Percentiles rank a stretch among this genome's conserved stretches.
Conservation (phyloP, 495 filamentous ascomycete species). For the Penicillium simplicissimum region DNA sequence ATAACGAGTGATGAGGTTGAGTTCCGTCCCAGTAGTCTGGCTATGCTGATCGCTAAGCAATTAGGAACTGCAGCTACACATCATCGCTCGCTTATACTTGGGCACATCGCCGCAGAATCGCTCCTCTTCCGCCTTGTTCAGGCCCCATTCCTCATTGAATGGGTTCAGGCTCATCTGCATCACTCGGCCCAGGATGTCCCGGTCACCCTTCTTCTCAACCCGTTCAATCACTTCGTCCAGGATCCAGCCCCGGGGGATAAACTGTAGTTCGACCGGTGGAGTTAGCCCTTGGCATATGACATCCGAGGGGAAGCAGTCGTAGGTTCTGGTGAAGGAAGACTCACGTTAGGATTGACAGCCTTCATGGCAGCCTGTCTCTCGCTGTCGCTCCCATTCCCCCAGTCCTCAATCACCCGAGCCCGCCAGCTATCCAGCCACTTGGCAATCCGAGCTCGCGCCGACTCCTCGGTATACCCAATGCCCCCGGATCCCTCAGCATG, state of each 20-base stretch:
- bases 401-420: conserved; percentile 67
- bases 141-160: conserved; percentile 78
- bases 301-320: neutral
- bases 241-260: conserved; percentile 86
- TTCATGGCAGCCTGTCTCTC: conserved; percentile 74
- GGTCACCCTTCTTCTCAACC: conserved; percentile 81
- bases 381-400: conserved; percentile 57
- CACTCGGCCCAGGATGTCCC: conserved; percentile 69
- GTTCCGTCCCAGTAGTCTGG: neutral
- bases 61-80: conserved; percentile 79
- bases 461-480: conserved; percentile 55
- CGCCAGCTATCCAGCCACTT: conserved; percentile 78
- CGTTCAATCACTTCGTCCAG: conserved; percentile 87
- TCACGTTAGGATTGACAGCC: conserved; percentile 76
- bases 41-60: conserved; percentile 33
- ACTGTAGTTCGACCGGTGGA: conserved; percentile 36
- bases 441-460: conserved; percentile 62
- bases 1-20: neutral
- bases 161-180: conserved; percentile 81
- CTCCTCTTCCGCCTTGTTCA: conserved; percentile 69
- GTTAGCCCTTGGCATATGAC: neutral
- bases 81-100: conserved; percentile 70
- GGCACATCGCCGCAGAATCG: conserved; percentile 90
- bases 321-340: neutral
- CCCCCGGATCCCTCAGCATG: conserved; percentile 62